phyloP scores from a whole-genome alignment of 129 eudicot species.

The Erigeron canadensis region DNA sequence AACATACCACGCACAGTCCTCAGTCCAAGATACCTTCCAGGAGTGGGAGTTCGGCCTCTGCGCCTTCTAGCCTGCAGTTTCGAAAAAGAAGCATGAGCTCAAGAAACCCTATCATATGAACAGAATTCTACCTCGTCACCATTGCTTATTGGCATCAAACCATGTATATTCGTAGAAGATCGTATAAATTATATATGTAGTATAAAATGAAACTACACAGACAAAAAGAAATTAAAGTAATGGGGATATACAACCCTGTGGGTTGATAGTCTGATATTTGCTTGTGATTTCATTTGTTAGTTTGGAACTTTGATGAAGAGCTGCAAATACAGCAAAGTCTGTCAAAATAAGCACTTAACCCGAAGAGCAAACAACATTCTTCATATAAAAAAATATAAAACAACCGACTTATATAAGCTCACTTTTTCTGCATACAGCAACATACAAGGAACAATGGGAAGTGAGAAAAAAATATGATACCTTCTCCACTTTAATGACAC shows the following conservation, averaged over 20 bases:
- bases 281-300: conserved; percentile 74
- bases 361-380: conserved; percentile 42
- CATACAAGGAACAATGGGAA: background rate
- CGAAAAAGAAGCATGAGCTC: conserved; percentile 14
- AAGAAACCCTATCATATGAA: background rate
- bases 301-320: conserved; percentile 80
- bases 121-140: background rate
- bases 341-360: conserved; percentile 63
- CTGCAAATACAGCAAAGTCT: conserved; percentile 90
- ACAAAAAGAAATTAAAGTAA: conserved; percentile 38
- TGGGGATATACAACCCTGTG: conserved; percentile 99
- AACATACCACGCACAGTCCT: conserved; percentile 53
- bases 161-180: background rate
- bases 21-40: conserved; percentile 91
- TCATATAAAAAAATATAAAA: conserved; percentile 30
- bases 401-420: conserved; percentile 5
- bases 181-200: background rate
- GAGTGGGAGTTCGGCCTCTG: conserved; percentile 97
- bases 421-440: background rate
- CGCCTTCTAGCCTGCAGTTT: conserved; percentile 76
- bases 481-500: conserved; percentile 98
- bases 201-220: conserved; percentile 25
- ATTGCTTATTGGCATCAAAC: background rate
- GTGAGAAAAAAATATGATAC: conserved; percentile 34
- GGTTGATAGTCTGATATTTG: conserved; percentile 72